phyloP scores from a whole-genome alignment of 2,329 filamentous ascomycete genomes.

The Tetracladium maxilliforme region DNA sequence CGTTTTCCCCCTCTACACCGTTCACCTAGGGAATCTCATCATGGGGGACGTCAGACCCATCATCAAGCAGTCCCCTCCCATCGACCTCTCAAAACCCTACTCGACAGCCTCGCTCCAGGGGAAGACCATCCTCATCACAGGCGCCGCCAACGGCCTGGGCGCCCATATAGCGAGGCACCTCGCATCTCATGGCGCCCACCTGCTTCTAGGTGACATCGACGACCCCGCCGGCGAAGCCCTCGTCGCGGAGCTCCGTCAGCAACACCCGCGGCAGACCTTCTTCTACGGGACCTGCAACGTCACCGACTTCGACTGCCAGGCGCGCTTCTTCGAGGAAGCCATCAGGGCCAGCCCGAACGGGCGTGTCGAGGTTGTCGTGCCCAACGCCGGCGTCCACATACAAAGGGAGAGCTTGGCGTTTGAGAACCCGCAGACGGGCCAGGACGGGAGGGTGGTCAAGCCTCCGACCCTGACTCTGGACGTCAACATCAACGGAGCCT shows the following conservation, averaged over 20 bases:
- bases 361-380: slow-evolving; percentile 47
- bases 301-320: slow-evolving; percentile 47
- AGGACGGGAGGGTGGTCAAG: slow-evolving; percentile 24
- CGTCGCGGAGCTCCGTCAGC: slow-evolving; percentile 31
- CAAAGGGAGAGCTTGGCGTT: too few species aligned
- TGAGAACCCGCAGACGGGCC: slow-evolving; percentile 28
- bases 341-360: slow-evolving; percentile 34
- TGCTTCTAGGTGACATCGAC: slow-evolving; percentile 51
- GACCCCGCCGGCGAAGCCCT: slow-evolving; percentile 35
- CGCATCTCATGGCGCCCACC: slow-evolving; percentile 39
- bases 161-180: slow-evolving; percentile 36
- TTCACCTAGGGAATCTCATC: too few species aligned
- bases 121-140: slow-evolving; percentile 49
- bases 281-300: slow-evolving; percentile 50
- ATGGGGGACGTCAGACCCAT: too few species aligned
- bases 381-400: slow-evolving; percentile 55
- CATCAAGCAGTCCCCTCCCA: slow-evolving; percentile 25
- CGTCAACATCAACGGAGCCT: slow-evolving; percentile 47
- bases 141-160: slow-evolving; percentile 46
- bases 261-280: slow-evolving; percentile 25
- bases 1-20: too few species aligned
- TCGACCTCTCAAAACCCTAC: slow-evolving; percentile 28
- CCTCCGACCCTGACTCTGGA: slow-evolving; percentile 36
- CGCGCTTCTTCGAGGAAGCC: slow-evolving; percentile 45
- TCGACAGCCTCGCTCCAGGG: slow-evolving; percentile 27